Percentiles rank a stretch among this genome's conserved stretches.
These are phyloP conservation scores for Hygrophoropsis aurantiaca DNA, from an alignment of 768 basidiomycete species.

Conservation along the genomic window DNA sequence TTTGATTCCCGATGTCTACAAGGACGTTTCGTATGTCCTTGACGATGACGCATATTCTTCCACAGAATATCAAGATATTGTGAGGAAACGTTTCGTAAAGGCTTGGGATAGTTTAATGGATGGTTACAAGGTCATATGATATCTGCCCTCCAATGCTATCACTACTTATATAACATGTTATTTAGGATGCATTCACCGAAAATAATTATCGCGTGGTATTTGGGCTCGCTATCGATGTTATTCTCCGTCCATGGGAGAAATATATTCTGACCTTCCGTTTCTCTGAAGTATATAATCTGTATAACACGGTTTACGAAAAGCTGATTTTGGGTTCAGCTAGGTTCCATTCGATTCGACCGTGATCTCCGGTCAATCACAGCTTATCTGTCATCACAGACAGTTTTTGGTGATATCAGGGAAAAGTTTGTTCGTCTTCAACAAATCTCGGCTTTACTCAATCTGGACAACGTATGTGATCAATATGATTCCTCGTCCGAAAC, in stretches of 20 bases:
- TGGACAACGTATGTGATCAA: conserved; percentile 60
- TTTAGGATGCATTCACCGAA: conserved; percentile 84
- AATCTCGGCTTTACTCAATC: conserved; percentile 86
- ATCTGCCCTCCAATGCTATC: conserved; percentile 1
- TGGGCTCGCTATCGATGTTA: conserved; percentile 77
- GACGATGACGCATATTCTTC: conserved; percentile 85
- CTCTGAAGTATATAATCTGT: conserved; percentile 64
- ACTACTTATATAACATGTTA: neutral
- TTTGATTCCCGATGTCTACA: conserved; percentile 85
- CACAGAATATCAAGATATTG: conserved; percentile 83
- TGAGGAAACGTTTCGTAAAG: conserved; percentile 88
- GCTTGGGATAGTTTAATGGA: conserved; percentile 85
- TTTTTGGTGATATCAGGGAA: conserved; percentile 87
- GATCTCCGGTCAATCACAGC: conserved; percentile 83
- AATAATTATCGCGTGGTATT: conserved; percentile 87
- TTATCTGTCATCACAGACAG: conserved; percentile 85
- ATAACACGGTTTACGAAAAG: neutral
- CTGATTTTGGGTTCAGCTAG: conserved; percentile 56
- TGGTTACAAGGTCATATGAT: conserved; percentile 74
- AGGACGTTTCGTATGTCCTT: conserved; percentile 82
- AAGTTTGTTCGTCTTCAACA: conserved; percentile 93
- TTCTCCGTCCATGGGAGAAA: conserved; percentile 97
- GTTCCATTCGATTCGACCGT: conserved; percentile 92
- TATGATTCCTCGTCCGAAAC: no score
- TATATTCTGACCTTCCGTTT: conserved; percentile 76